These are phyloP conservation scores for Sisymbrium altissimum DNA, from an alignment of 345 rosid species.

Conservation along the genomic window DNA sequence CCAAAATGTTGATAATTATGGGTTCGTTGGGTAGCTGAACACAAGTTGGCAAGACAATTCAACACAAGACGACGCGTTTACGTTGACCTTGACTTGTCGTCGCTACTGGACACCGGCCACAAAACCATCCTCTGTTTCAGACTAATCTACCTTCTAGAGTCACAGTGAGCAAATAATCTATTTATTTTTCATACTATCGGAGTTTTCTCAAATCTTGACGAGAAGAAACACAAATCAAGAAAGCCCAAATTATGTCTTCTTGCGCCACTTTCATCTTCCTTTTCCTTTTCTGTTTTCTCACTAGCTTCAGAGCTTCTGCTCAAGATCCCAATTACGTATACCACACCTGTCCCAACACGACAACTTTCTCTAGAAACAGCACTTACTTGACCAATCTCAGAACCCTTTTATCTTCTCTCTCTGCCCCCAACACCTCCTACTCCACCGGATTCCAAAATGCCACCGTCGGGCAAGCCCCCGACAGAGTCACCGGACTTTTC, in stretches of 20 bases:
- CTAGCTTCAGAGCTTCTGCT: conserved; percentile 30
- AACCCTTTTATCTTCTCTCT: conserved; percentile 37
- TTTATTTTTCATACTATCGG: neutral
- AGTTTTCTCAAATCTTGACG: neutral
- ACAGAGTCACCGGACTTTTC: conserved; percentile 39
- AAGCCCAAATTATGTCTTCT: conserved; percentile 4
- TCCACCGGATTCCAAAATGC: conserved; percentile 41
- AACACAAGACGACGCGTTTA: conserved; percentile 9
- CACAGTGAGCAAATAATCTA: neutral
- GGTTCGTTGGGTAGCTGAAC: no score
- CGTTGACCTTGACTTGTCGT: conserved; percentile 23
- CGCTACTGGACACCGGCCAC: neutral
- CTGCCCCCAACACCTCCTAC: neutral
- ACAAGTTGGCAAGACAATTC: neutral
- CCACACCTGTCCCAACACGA: neutral
- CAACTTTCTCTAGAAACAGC: conserved; percentile 34
- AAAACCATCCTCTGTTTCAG: neutral
- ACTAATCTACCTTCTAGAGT: neutral
- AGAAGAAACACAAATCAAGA: conserved; percentile 1
- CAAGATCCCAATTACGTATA: conserved; percentile 1
- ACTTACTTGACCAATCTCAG: conserved; percentile 38
- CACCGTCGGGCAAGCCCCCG: conserved; percentile 26
- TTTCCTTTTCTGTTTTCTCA: conserved; percentile 13
- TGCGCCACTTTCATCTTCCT: neutral
- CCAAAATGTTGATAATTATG: no score